phyloP scores from a whole-genome alignment of 202 grass and related monocot species.

The Hordeum pubiflorum region DNA sequence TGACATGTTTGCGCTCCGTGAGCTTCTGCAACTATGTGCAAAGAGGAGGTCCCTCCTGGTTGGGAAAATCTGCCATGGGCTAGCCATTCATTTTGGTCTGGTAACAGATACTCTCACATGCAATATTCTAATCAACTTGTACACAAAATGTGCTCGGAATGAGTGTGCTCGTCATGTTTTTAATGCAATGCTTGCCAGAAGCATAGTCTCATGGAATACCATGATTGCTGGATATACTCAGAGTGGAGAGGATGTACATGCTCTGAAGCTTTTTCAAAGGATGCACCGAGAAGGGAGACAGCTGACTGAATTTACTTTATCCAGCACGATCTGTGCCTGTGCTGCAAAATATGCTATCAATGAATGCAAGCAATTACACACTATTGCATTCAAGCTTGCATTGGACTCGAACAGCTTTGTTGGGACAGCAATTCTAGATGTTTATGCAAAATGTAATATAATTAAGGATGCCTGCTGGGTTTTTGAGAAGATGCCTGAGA shows the following conservation, averaged over 20 bases:
- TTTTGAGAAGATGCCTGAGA: conserved; percentile 55
- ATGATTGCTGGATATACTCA: conserved; percentile 58
- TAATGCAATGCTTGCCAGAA: conserved; percentile 48
- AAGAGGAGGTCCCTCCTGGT: conserved; percentile 29
- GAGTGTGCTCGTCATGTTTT: conserved; percentile 44
- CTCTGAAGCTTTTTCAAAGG: conserved; percentile 47
- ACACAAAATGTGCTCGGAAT: conserved; percentile 51
- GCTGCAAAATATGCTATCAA: conserved; percentile 43
- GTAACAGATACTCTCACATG: conserved; percentile 42
- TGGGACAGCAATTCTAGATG: conserved; percentile 60
- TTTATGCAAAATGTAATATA: conserved; percentile 62
- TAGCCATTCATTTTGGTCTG: conserved; percentile 47
- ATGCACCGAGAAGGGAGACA: conserved; percentile 46
- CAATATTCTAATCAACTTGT: conserved; percentile 69
- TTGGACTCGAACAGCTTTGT: conserved; percentile 58
- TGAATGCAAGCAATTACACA: conserved; percentile 55
- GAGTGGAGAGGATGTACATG: conserved; percentile 39
- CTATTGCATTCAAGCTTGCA: conserved; percentile 43
- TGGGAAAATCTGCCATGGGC: conserved; percentile 50
- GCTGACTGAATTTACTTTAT: conserved; percentile 62
- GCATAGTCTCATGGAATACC: conserved; percentile 65
- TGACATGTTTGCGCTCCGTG: conserved; percentile 13
- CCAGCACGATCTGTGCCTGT: conserved; percentile 54
- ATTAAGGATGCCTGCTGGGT: conserved; percentile 46
- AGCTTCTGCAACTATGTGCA: conserved; percentile 41